These are phyloP conservation scores for Penicillium coprophilum DNA, from an alignment of 495 filamentous ascomycete genomes.

Conservation along the genomic window DNA sequence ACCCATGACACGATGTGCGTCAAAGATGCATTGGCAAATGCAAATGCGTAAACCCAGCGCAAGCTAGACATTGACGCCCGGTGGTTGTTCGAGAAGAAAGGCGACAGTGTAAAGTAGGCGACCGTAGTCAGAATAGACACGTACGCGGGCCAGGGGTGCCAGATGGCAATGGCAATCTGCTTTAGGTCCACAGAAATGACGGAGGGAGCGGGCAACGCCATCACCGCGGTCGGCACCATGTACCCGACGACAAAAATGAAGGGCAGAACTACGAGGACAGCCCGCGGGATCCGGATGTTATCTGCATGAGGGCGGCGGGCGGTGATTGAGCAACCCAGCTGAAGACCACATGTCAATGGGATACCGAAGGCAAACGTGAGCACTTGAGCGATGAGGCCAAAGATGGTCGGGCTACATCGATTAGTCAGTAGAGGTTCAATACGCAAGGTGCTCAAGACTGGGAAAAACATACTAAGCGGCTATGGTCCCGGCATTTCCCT, in stretches of 20 bases:
- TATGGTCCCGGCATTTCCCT: conserved; percentile 52
- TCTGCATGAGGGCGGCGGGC: conserved; percentile 44
- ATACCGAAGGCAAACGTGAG: conserved; percentile 53
- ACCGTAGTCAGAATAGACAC: conserved; percentile 36
- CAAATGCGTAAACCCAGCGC: conserved; percentile 55
- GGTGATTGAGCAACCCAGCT: conserved; percentile 55
- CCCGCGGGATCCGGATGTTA: conserved; percentile 48
- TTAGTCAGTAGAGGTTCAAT: conserved; percentile 1
- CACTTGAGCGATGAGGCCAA: conserved; percentile 55
- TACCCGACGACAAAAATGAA: conserved; percentile 49
- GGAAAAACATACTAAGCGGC: conserved; percentile 51
- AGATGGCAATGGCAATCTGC: conserved; percentile 57
- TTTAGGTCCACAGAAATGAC: conserved; percentile 48
- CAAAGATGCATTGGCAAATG: conserved; percentile 47
- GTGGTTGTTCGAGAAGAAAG: conserved; percentile 35
- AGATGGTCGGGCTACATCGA: conserved; percentile 41
- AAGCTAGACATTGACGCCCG: conserved; percentile 44
- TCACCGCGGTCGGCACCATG: conserved; percentile 50
- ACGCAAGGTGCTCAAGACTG: neutral
- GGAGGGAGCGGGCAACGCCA: conserved; percentile 52
- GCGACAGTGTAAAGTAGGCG: conserved; percentile 33
- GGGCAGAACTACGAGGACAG: conserved; percentile 49
- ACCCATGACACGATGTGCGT: conserved; percentile 49
- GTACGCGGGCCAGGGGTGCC: conserved; percentile 61
- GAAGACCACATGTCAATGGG: conserved; percentile 52